phyloP scores from a whole-genome alignment of 2,329 filamentous ascomycete species.

The Apiospora hydei region DNA sequence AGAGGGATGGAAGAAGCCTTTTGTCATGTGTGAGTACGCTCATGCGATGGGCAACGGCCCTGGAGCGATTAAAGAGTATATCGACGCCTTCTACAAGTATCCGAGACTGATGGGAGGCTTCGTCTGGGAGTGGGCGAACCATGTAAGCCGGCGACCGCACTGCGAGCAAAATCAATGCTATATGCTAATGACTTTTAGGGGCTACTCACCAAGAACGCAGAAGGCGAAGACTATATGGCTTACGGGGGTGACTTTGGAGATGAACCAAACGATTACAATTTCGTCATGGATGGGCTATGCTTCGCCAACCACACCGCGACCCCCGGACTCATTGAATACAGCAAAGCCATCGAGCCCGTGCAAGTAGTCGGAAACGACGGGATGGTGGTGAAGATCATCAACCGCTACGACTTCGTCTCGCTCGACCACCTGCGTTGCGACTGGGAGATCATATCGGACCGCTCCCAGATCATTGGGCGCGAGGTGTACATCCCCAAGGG shows the following conservation, averaged over 20 bases:
- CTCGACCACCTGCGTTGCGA: slow-evolving; percentile 57
- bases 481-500: slow-evolving; percentile 50
- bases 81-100: slow-evolving; percentile 68
- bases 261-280: slow-evolving; percentile 65
- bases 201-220: slow-evolving; percentile 51
- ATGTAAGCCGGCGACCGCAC: too few relatives aligned
- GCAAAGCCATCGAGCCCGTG: slow-evolving; percentile 66
- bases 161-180: neutral
- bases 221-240: slow-evolving; percentile 57
- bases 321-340: slow-evolving; percentile 61
- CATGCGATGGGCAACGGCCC: slow-evolving; percentile 78
- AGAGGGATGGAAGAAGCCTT: slow-evolving; percentile 58
- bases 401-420: slow-evolving; percentile 61
- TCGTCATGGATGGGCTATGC: slow-evolving; percentile 64
- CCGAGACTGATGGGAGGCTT: slow-evolving; percentile 68
- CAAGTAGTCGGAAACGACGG: slow-evolving; percentile 55
- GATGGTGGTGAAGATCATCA: slow-evolving; percentile 54
- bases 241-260: slow-evolving; percentile 71
- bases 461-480: slow-evolving; percentile 44
- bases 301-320: slow-evolving; percentile 58
- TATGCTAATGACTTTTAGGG: slow-evolving; percentile 37
- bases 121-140: slow-evolving; percentile 71
- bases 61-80: slow-evolving; percentile 71
- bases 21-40: slow-evolving; percentile 63
- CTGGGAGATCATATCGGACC: slow-evolving; percentile 52